Percentiles rank a stretch among this genome's conserved stretches.
phyloP scores from a whole-genome alignment of 108 stramenopile species.

The Stephanodiscus triporus region DNA sequence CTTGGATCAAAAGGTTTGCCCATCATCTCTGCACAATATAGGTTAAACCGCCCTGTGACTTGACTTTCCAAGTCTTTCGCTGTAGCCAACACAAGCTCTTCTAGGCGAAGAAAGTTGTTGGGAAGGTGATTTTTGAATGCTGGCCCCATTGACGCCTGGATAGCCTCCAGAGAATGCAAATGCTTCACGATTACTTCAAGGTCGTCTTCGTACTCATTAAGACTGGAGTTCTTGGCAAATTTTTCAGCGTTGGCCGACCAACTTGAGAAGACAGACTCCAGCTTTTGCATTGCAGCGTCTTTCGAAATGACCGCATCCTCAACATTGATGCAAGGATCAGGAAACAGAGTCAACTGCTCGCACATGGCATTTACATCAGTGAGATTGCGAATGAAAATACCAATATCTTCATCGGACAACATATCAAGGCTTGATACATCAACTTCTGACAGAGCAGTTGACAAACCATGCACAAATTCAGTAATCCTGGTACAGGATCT shows the following conservation, averaged over 20 bases:
- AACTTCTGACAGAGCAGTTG: conserved; percentile 8
- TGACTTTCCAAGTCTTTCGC: conserved; percentile 13
- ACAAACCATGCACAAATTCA: background rate
- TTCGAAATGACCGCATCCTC: background rate
- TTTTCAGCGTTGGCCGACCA: conserved; percentile 16
- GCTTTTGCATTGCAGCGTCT: conserved; percentile 7
- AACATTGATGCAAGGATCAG: background rate
- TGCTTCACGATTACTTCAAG: conserved; percentile 15
- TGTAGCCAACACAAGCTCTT: background rate
- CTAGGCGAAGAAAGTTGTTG: background rate
- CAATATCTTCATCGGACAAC: conserved; percentile 16
- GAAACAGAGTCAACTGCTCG: conserved; percentile 20
- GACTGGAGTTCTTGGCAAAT: conserved; percentile 1
- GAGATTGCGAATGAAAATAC: conserved; percentile 6
- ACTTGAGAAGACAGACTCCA: background rate
- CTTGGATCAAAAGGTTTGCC: background rate
- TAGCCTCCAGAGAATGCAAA: conserved; percentile 7
- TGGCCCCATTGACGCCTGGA: background rate
- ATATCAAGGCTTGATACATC: conserved; percentile 18
- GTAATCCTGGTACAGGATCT: conserved; percentile 1
- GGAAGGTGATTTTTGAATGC: background rate
- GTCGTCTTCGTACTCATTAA: conserved; percentile 11
- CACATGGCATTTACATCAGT: conserved; percentile 11
- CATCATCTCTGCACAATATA: conserved; percentile 12
- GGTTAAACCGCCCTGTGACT: background rate